Evolutionary conservation across 1,284 basidiomycete genomes (phyloP), one percentile per base, ranked within the genome.

Genomic region (Irpex lacteus): DNA sequence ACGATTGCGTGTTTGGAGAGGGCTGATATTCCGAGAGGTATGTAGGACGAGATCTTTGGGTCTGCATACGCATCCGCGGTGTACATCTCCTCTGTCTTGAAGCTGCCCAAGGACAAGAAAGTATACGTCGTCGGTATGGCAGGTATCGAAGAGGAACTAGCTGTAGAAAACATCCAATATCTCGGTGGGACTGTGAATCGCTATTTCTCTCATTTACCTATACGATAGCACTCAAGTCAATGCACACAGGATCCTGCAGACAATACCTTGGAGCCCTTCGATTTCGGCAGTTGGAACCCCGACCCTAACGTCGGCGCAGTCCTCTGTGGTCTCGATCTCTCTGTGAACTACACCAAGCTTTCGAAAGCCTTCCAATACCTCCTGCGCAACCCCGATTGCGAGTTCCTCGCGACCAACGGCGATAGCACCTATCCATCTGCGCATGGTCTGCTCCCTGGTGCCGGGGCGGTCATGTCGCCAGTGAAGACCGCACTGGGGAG

Each of bases 51-150:
- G 75, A 94, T 99, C 64, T 98, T 95, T 71, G 96, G 96, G 57
- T 98, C 96, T 5, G 96, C 95, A 1, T 98, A 93, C 74, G 96
- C 96, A 3, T 86, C 95, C 5, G 96, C 97, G 1, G 91, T 96
- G 8, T 98, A 98, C 77, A 80, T 99, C 26, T 95, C 94, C 2
- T 87, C 92, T 52, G 91, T 98, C 18, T 81, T 98, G 69, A 91
- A 95, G 68, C 84, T 98, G 67, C 94, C 94, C 8, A 91, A 91
- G 70, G 87, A 94, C 75, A 95, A 98, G 80, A 95, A 94, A 75
- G 96, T 98, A 5, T 99, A 96, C 77, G 94, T 99, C 11, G 91
- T 99, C 64, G 98, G 98, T 1, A 94, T 96, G 88, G 77, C 83
- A 52, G 96, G 96, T 0, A 80, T 99, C 52, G 96, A 98, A 76